These are phyloP conservation scores for Moesziomyces globuligerus DNA, from an alignment of 1,284 basidiomycete species.

Conservation along the genomic window DNA sequence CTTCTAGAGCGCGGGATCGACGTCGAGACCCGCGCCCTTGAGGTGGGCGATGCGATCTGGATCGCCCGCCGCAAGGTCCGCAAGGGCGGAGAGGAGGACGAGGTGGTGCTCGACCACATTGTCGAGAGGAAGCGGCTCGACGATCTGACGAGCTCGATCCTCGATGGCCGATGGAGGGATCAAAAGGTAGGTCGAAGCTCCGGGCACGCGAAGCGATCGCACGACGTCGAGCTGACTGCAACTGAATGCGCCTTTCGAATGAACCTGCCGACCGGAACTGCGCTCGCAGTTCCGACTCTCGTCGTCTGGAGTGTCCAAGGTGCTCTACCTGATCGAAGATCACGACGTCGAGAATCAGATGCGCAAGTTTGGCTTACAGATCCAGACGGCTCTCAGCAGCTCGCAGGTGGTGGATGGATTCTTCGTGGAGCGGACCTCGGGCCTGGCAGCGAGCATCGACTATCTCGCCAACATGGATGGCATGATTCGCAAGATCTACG, in stretches of 20 bases:
- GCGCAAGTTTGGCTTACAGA: constrained; percentile 61
- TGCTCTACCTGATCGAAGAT: constrained; percentile 73
- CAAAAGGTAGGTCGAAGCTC: constrained; percentile 69
- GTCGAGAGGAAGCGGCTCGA: constrained; percentile 73
- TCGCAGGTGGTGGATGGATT: constrained; percentile 73
- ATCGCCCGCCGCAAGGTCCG: constrained; percentile 69
- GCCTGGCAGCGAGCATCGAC: constrained; percentile 70
- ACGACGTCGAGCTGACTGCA: no score
- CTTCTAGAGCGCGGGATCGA: constrained; percentile 65
- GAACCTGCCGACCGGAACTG: no score
- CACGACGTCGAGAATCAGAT: constrained; percentile 68
- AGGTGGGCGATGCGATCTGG: constrained; percentile 73
- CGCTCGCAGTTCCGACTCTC: constrained; percentile 71
- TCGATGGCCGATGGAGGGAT: constrained; percentile 72
- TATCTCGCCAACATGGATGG: constrained; percentile 70
- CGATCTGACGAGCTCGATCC: constrained; percentile 71
- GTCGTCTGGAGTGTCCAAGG: constrained; percentile 70
- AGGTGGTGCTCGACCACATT: constrained; percentile 72
- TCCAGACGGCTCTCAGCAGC: constrained; percentile 69
- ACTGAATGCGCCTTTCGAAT: no score
- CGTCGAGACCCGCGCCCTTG: constrained; percentile 70
- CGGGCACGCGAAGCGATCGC: no score
- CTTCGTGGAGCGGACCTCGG: constrained; percentile 71
- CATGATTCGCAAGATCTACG: constrained; percentile 68
- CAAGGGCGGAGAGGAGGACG: constrained; percentile 60